A percentile compares a stretch with the other conserved stretches of the same genome.
phyloP scores from a whole-genome alignment of 176 grass and related monocot species.

The Coix lacrymajobi region DNA sequence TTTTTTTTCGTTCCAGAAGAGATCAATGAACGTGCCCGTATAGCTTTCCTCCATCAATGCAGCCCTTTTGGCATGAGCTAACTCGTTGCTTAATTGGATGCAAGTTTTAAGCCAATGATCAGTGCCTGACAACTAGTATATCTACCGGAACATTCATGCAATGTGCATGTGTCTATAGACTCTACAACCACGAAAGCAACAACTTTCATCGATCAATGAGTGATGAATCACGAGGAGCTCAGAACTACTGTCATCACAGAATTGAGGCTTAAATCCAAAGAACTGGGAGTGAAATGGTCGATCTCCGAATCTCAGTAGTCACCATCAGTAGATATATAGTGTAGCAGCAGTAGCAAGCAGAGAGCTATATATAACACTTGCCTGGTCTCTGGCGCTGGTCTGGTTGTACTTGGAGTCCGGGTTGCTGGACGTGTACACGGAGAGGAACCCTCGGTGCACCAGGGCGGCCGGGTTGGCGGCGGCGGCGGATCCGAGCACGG shows the following conservation, averaged over 20 bases:
- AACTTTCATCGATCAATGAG: not conserved
- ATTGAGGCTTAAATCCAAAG: too few relatives aligned
- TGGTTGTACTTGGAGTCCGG: constrained; percentile 44
- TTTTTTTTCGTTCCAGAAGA: not conserved
- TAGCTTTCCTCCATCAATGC: not conserved
- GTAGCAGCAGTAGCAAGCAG: too few relatives aligned
- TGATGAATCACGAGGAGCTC: not conserved
- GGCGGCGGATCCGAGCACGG: constrained; percentile 22
- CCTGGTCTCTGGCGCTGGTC: constrained; percentile 74
- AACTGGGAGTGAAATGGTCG: too few relatives aligned
- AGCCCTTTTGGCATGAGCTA: not conserved
- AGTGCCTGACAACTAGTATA: not conserved
- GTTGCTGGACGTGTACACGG: constrained; percentile 65
- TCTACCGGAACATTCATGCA: not conserved
- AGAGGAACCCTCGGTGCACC: constrained; percentile 71
- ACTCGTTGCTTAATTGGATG: not conserved
- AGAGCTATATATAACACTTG: too few relatives aligned
- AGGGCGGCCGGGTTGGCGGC: not conserved
- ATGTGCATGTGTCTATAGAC: not conserved
- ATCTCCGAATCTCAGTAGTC: too few relatives aligned
- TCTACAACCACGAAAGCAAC: not conserved
- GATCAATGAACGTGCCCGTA: not conserved
- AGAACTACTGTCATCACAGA: too few relatives aligned
- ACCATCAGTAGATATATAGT: too few relatives aligned
- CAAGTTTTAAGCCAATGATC: not conserved